Evolutionary conservation across 2,329 filamentous ascomycete genomes (phyloP).

Genomic region (Huntiella moniliformis): DNA sequence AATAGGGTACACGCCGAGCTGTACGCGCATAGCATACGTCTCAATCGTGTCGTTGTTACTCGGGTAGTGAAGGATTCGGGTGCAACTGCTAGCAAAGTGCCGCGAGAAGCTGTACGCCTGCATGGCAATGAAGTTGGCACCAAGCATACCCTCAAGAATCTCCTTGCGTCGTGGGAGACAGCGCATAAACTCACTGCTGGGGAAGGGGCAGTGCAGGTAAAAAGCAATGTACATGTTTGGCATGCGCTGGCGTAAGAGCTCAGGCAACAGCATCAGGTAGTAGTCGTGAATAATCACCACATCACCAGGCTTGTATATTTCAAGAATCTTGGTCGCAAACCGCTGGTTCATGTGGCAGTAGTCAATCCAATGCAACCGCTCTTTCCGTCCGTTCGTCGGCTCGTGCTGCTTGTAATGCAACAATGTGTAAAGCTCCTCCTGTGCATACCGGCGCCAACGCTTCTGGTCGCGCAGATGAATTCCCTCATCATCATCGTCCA

Average conservation of each 20-base stretch:
- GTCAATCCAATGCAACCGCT: constrained; percentile 74
- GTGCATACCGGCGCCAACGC: constrained; percentile 77
- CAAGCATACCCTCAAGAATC: constrained; percentile 72
- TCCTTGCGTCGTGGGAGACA: constrained; percentile 80
- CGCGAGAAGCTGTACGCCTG: constrained; percentile 90
- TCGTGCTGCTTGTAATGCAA: constrained; percentile 95
- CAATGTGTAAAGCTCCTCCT: constrained; percentile 78
- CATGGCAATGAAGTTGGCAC: constrained; percentile 84
- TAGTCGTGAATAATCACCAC: constrained; percentile 89
- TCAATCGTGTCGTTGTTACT: constrained; percentile 73
- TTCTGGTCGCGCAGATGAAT: constrained; percentile 63
- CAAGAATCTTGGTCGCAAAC: constrained; percentile 75
- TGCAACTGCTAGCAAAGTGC: constrained; percentile 89
- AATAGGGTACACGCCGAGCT: constrained; percentile 85
- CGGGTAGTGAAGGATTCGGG: constrained; percentile 73
- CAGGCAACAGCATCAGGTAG: constrained; percentile 76
- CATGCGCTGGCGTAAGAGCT: constrained; percentile 66
- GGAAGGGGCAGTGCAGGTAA: constrained; percentile 86
- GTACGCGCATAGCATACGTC: constrained; percentile 72
- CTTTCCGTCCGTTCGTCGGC: constrained; percentile 65
- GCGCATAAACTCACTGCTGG: constrained; percentile 85
- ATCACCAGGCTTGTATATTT: constrained; percentile 81
- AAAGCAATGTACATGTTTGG: constrained; percentile 89
- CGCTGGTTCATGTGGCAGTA: constrained; percentile 86
- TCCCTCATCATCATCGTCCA: constrained; percentile 46